Conservation (phyloP, 768 basidiomycete genomes). For the Suillus plorans region DNA sequence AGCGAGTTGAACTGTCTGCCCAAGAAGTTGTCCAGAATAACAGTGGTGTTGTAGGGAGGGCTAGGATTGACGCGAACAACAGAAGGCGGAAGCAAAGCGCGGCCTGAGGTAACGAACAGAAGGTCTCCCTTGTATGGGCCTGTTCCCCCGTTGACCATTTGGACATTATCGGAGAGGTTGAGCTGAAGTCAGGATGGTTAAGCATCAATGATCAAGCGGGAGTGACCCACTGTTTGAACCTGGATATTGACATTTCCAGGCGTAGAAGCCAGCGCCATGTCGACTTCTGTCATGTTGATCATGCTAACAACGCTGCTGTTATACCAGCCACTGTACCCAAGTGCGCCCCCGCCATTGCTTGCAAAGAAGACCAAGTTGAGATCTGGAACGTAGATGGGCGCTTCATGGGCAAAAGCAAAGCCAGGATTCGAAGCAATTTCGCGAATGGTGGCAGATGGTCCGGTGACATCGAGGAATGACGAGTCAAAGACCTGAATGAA, state of each 20-base stretch:
- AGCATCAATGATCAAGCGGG: constrained; percentile 3
- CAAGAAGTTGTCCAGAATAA: constrained; percentile 75
- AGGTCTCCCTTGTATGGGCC: constrained; percentile 60
- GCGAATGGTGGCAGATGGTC: constrained; percentile 53
- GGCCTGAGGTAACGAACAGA: constrained; percentile 64
- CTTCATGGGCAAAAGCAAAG: constrained; percentile 79
- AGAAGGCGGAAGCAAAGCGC: constrained; percentile 60
- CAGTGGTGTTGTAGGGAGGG: constrained; percentile 63
- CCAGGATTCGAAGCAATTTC: constrained; percentile 58
- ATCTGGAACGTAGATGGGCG: constrained; percentile 63
- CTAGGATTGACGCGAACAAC: constrained; percentile 64
- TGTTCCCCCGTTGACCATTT: constrained; percentile 73
- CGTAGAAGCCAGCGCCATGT: constrained; percentile 39
- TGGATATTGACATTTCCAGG: constrained; percentile 46
- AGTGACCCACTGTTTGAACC: constrained; percentile 37
- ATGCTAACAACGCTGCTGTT: constrained; percentile 64
- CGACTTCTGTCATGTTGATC: constrained; percentile 59
- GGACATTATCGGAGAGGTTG: constrained; percentile 52
- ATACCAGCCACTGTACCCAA: constrained; percentile 62
- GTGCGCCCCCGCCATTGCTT: constrained; percentile 64
- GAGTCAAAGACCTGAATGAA: constrained; percentile 59
- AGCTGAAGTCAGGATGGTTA: constrained; percentile 40
- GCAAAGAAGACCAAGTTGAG: constrained; percentile 75
- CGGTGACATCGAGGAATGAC: constrained; percentile 60
- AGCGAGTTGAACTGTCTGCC: constrained; percentile 82